These are phyloP conservation scores for Colletotrichum karsti DNA, from an alignment of 2,329 filamentous ascomycete species.

Conservation along the genomic window DNA sequence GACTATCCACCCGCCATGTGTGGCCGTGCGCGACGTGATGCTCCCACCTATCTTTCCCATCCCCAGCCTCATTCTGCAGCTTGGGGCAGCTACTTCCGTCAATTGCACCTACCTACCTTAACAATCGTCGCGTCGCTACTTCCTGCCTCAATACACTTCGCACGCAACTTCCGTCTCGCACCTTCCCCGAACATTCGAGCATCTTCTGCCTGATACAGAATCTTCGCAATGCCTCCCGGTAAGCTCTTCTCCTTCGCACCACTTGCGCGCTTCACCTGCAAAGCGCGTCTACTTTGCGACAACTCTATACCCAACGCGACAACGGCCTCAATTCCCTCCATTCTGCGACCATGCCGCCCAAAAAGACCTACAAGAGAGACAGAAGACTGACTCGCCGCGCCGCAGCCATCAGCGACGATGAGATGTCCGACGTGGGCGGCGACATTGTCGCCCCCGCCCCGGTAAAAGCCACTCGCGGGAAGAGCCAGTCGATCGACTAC, in stretches of 20 bases:
- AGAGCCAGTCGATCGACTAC: conserved; percentile 17
- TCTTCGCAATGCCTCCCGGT: conserved; percentile 28
- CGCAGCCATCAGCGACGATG: conserved; percentile 47
- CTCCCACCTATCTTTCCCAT: not conserved
- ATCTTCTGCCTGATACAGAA: not conserved
- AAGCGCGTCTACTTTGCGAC: conserved; percentile 12
- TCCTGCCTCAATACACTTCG: not conserved
- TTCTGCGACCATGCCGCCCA: not conserved
- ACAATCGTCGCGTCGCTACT: not conserved
- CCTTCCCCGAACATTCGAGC: too few species aligned
- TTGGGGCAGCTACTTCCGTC: not conserved
- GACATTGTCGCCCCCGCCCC: conserved; percentile 8
- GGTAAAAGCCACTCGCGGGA: conserved; percentile 5
- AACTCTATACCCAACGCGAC: not conserved
- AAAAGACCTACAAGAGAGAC: not conserved
- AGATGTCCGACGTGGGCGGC: conserved; percentile 38
- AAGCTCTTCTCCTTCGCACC: not conserved
- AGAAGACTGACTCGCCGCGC: not conserved
- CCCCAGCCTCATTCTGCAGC: not conserved
- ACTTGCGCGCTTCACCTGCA: not conserved
- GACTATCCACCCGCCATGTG: not conserved
- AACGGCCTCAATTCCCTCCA: not conserved
- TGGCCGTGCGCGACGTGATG: not conserved
- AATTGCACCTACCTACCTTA: not conserved
- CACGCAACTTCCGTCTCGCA: not conserved